Evolutionary conservation across 225 moss, liverwort and hornwort genomes (phyloP).

Genomic region (Takakia lepidozioides): DNA sequence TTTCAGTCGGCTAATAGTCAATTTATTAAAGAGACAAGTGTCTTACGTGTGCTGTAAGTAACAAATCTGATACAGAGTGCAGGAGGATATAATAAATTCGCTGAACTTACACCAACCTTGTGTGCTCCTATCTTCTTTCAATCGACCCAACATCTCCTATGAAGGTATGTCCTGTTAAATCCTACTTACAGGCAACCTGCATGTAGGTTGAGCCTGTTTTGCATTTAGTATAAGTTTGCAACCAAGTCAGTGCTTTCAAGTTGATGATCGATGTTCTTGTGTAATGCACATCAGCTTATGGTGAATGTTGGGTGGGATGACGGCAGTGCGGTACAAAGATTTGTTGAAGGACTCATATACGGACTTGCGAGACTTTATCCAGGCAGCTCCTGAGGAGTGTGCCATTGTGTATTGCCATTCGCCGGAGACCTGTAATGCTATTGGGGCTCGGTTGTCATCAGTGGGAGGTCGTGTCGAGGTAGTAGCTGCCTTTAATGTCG

Average conservation of each 20-base stretch:
- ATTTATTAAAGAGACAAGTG: too few relatives aligned
- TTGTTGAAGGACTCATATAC: conserved; percentile 52
- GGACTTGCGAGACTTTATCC: conserved; percentile 39
- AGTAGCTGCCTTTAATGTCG: too few relatives aligned
- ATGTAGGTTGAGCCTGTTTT: too few relatives aligned
- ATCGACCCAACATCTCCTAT: conserved; percentile 68
- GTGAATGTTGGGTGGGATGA: conserved; percentile 5
- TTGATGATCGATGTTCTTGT: background rate
- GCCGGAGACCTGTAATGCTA: conserved; percentile 52
- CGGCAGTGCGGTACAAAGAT: conserved; percentile 65
- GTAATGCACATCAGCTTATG: background rate
- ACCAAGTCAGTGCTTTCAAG: too few relatives aligned
- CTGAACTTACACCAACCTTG: conserved; percentile 51
- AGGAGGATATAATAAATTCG: conserved; percentile 59
- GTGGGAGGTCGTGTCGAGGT: conserved; percentile 54
- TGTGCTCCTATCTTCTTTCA: conserved; percentile 57
- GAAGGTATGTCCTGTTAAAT: conserved; percentile 66
- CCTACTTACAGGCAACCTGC: too few relatives aligned
- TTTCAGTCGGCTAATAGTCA: background rate
- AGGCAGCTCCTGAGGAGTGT: conserved; percentile 31
- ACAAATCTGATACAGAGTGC: conserved; percentile 28
- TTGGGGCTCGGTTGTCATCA: conserved; percentile 43
- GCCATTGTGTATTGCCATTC: conserved; percentile 72
- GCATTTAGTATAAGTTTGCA: too few relatives aligned
- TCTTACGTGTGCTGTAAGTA: background rate